These are phyloP conservation scores for Penicillium sp. DNA, from an alignment of 2,329 filamentous ascomycete genomes.

Conservation along the genomic window DNA sequence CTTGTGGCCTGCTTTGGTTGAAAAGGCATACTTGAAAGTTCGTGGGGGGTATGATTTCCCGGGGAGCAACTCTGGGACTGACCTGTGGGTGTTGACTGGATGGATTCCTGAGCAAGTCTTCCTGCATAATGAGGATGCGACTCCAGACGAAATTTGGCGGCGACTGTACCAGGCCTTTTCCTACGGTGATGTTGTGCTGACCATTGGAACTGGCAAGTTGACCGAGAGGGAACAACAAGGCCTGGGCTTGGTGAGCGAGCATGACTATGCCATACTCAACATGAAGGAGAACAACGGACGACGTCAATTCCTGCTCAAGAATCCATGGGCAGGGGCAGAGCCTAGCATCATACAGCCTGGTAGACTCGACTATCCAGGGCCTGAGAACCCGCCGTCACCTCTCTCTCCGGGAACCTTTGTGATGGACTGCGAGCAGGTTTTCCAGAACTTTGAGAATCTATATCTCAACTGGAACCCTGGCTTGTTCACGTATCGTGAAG, in stretches of 20 bases:
- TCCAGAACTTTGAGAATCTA: slow-evolving; percentile 91
- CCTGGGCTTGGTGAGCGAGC: slow-evolving; percentile 81
- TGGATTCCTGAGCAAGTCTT: slow-evolving; percentile 98
- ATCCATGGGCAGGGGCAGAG: slow-evolving; percentile 84
- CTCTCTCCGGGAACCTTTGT: slow-evolving; percentile 77
- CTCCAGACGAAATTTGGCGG: slow-evolving; percentile 74
- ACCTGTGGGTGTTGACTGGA: slow-evolving; percentile 87
- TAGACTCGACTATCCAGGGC: background rate
- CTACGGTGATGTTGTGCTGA: slow-evolving; percentile 80
- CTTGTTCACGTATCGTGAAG: slow-evolving; percentile 77
- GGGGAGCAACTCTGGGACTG: slow-evolving; percentile 94
- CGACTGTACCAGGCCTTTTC: slow-evolving; percentile 74
- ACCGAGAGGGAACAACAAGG: slow-evolving; percentile 74
- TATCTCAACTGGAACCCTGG: slow-evolving; percentile 97
- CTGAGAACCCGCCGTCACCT: slow-evolving; percentile 21
- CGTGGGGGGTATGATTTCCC: slow-evolving; percentile 97
- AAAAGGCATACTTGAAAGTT: slow-evolving; percentile 96
- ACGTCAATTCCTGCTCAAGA: slow-evolving; percentile 81
- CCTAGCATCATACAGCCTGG: slow-evolving; percentile 31
- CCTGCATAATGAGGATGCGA: slow-evolving; percentile 80
- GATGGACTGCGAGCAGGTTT: slow-evolving; percentile 85
- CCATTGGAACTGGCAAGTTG: slow-evolving; percentile 84
- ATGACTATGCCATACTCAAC: slow-evolving; percentile 90
- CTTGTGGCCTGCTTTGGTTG: slow-evolving; percentile 87
- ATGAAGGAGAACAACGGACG: slow-evolving; percentile 66